phyloP scores from a whole-genome alignment of 202 grass and related monocot genomes.

The Elaeis oleifera region DNA sequence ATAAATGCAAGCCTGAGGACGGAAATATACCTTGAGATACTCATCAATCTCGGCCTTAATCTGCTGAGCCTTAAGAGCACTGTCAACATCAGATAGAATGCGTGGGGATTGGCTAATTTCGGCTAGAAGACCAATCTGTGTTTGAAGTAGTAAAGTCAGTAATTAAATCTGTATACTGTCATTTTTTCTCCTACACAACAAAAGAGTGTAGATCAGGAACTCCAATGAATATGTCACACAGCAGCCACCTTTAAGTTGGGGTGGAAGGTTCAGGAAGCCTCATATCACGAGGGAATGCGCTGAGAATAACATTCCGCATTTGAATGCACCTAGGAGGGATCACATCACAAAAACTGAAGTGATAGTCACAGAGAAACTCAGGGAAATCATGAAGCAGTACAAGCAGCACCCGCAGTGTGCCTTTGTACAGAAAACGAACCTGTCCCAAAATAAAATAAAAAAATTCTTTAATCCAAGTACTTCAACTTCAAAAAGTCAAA shows the following conservation, averaged over 20 bases:
- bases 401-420: slow-evolving; percentile 81
- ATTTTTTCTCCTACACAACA: no score
- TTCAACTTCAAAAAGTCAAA: slow-evolving; percentile 11
- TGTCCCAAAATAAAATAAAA: slow-evolving; percentile 30
- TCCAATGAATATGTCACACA: slow-evolving; percentile 1
- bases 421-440: slow-evolving; percentile 86
- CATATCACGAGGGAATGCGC: slow-evolving; percentile 92
- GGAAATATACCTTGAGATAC: slow-evolving; percentile 68
- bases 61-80: slow-evolving; percentile 70
- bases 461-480: slow-evolving; percentile 8
- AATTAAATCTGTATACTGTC: no score
- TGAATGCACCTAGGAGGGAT: slow-evolving; percentile 94
- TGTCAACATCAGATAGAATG: slow-evolving; percentile 89
- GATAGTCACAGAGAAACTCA: slow-evolving; percentile 95
- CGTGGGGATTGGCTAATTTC: slow-evolving; percentile 73
- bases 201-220: neutral
- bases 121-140: slow-evolving; percentile 85
- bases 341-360: slow-evolving; percentile 97
- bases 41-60: slow-evolving; percentile 83
- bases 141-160: slow-evolving; percentile 3
- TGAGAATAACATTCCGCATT: slow-evolving; percentile 96
- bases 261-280: slow-evolving; percentile 94
- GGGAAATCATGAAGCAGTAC: slow-evolving; percentile 95
- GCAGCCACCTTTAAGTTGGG: slow-evolving; percentile 82
- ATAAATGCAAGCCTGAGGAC: no score